Evolutionary conservation across 306 rosid species (phyloP).

Genomic region (Crotalaria pallida): DNA sequence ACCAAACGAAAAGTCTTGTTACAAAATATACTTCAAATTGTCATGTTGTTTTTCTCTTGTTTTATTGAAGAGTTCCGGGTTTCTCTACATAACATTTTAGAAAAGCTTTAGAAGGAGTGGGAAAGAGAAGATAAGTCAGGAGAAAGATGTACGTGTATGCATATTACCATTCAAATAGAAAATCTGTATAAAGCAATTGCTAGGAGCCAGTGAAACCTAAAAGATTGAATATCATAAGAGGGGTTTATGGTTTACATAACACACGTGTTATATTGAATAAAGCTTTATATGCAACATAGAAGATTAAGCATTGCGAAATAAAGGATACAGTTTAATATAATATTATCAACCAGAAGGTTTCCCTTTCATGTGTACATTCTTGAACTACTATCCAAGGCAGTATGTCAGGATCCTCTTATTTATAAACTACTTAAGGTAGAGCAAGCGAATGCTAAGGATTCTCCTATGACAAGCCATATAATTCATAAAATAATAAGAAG

Average conservation of each 20-base stretch:
- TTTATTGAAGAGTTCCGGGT: not conserved
- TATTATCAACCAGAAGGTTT: not conserved
- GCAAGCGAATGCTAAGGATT: not conserved
- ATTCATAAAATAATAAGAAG: not conserved
- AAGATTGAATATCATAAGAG: not conserved
- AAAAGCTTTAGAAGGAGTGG: not conserved
- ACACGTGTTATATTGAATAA: not conserved
- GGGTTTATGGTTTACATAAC: not conserved
- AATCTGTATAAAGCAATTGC: not conserved
- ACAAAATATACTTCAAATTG: constrained; percentile 3
- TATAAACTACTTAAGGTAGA: not conserved
- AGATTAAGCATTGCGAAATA: not conserved
- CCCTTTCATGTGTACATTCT: not conserved
- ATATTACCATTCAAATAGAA: not conserved
- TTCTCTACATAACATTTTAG: not conserved
- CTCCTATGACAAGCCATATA: not conserved
- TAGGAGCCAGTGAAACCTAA: not conserved
- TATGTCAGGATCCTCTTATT: not conserved
- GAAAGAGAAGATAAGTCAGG: not conserved
- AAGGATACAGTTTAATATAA: not conserved
- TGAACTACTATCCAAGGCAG: not conserved
- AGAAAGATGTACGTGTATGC: not conserved
- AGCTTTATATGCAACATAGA: not conserved
- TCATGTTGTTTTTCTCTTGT: not conserved
- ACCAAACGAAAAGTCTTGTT: not conserved